These are phyloP conservation scores for Malbranchea zuffiana DNA, from an alignment of 2,329 filamentous ascomycete genomes.

Conservation along the genomic window DNA sequence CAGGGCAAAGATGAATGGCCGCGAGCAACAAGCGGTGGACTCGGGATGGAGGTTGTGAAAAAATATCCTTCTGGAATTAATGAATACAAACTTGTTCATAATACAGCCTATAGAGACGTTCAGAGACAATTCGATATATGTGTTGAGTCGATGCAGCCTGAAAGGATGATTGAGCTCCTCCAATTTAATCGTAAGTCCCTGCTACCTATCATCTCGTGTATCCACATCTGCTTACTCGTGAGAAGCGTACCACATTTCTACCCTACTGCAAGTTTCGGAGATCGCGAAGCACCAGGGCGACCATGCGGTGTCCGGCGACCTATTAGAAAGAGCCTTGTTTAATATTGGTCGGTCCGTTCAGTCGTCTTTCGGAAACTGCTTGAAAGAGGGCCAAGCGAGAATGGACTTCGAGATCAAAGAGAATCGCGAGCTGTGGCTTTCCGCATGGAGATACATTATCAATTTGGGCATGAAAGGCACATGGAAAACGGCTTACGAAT, in stretches of 20 bases:
- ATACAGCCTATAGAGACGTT: conserved; percentile 57
- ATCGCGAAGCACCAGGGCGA: conserved; percentile 88
- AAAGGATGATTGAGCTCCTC: conserved; percentile 67
- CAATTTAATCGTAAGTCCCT: conserved; percentile 44
- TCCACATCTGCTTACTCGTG: neutral
- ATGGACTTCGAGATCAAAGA: conserved; percentile 72
- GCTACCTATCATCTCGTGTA: neutral
- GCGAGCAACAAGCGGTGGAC: conserved; percentile 61
- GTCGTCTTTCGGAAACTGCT: conserved; percentile 64
- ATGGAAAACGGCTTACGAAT: conserved; percentile 85
- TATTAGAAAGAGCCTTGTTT: conserved; percentile 84
- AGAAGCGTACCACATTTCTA: conserved; percentile 76
- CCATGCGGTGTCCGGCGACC: conserved; percentile 70
- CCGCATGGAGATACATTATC: conserved; percentile 76
- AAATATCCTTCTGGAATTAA: conserved; percentile 48
- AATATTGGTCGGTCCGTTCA: conserved; percentile 82
- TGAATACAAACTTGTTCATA: conserved; percentile 71
- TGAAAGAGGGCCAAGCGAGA: conserved; percentile 67
- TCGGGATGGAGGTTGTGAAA: conserved; percentile 65
- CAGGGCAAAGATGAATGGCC: conserved; percentile 85
- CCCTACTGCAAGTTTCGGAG: conserved; percentile 84
- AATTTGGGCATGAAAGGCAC: conserved; percentile 85
- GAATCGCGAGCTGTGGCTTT: conserved; percentile 87
- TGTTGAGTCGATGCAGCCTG: conserved; percentile 75
- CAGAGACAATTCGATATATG: conserved; percentile 67